Percentiles rank a stretch among this genome's conserved stretches.
Evolutionary conservation across 306 rosid species (phyloP).

Genomic region (Bauhinia variegata): DNA sequence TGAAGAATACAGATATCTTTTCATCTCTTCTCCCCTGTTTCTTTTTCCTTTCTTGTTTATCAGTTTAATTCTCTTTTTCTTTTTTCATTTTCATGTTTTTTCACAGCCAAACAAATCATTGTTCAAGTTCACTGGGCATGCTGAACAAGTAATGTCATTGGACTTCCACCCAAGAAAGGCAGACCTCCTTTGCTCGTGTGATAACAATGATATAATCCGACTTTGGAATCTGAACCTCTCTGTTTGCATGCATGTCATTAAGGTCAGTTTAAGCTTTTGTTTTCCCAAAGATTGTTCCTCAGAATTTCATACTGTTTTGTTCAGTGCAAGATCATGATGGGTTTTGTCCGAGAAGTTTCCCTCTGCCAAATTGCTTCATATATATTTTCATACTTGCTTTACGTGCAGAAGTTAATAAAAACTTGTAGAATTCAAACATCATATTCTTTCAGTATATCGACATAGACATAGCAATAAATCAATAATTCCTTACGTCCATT

Average conservation of each 20-base stretch:
- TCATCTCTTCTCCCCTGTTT: constrained; percentile 24
- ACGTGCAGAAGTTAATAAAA: neutral
- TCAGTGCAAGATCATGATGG: constrained; percentile 1
- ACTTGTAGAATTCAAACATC: neutral
- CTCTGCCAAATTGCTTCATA: neutral
- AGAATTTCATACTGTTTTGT: constrained; percentile 1
- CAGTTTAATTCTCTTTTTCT: constrained; percentile 5
- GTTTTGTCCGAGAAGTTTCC: constrained; percentile 11
- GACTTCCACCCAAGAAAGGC: constrained; percentile 67
- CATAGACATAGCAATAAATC: constrained; percentile 18
- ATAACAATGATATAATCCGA: constrained; percentile 49
- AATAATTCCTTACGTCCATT: neutral
- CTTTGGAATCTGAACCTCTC: constrained; percentile 50
- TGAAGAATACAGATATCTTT: constrained; percentile 21
- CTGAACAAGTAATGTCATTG: constrained; percentile 62
- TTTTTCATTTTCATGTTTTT: constrained; percentile 22
- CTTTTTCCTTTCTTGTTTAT: neutral
- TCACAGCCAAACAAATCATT: constrained; percentile 47
- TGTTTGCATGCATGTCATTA: constrained; percentile 35
- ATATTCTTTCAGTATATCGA: neutral
- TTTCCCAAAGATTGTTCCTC: neutral
- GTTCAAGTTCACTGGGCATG: constrained; percentile 48
- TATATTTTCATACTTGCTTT: neutral
- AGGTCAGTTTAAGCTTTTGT: constrained; percentile 49
- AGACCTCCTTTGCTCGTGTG: constrained; percentile 69